Base-by-base conservation (phyloP, 768 basidiomycete genomes). In the Mycena epipterygia region DNA sequence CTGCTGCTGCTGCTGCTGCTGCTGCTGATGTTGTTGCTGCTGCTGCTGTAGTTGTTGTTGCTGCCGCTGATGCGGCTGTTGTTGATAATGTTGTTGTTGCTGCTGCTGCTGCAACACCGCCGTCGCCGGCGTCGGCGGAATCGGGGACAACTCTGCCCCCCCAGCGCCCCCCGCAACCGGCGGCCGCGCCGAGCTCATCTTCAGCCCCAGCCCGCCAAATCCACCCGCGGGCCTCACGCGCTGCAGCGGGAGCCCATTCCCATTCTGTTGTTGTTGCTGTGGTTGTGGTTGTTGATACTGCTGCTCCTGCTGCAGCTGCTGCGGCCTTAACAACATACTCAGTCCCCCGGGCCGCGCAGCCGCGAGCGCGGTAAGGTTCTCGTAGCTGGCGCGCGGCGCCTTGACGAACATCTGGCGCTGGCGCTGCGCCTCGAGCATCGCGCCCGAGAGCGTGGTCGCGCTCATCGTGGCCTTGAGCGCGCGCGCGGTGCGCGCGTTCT, bases 341-440 rank as follows among this genome's bases (percentile, higher is more conserved):
- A 71, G 74, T 59, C 65, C 77, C 49, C 70, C 60, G 25, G 62
- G 71, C 2, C 74, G 71, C 66, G 83, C 80, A 23, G 83, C 76
- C 49, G 78, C 77, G 27, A 75, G 70, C n/a, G 74, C 75, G 1
- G 76, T 66, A 80, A 89, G 75, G 78, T 89, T 77, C 86, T 89
- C 89, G 76, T 92, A 93, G 35, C 89, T 91, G 32, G 87, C 81
- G 59, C 88, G 85, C 1, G 92, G 93, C 17, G 90, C 84, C 80
- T 95, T 94, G 70, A 87, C 85, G 75, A 93, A 92, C 84, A 95
- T 83, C 17, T 95, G 92, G 32, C 64, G 59, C 51, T 66, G 64
- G n/a, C 64, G 64, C 64, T 70, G 64, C 42, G 64, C 69, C 64
- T 70, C 69, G 25, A 48, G 37, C 39, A 64, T 33, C 17, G 72